Base-by-base conservation (phyloP, 257 asterid genomes). In the Petunia secreta region DNA sequence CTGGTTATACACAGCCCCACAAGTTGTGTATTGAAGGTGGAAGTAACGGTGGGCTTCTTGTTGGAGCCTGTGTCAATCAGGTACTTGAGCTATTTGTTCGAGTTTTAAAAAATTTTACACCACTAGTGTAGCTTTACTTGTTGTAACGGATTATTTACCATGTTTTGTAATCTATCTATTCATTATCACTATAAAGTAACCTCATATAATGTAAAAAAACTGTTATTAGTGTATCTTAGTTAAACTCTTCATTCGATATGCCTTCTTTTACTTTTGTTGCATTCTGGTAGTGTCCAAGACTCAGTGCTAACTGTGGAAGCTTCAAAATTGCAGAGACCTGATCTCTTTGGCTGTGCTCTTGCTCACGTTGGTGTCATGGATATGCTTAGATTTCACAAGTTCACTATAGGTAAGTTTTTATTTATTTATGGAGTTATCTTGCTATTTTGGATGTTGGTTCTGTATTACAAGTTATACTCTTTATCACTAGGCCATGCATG, bases 351-450 rank as follows among this genome's bases (percentile, higher is more conserved):
- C 6, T 96, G 99, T 83, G 99, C 98, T 77, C 94, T 94, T 74
- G 98, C 98, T 80, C 99, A 96, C 88, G 98, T 92, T 88, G 99
- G 98, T 79, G 99, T 96, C 25, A 96, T 92, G 98, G 98, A 96
- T 87, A 94, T 96, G 99, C 93, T 96, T 57, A 92, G 99, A 79
- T 96, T 96, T 84, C 99, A 96, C 91, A 94, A 91, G 86, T 96
- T 96, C 77, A 96, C 99, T 40, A 96, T 96, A 63, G 99, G 99
- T 95, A 74, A 85, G 92, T 68, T 0, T 10, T 44, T 34, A 77
- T 8, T 7, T 39, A 75, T 44, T 58, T 25, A 2, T 38, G 7
- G 11, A 8, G 8, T 63, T 38, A 36, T 75, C 40, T 57, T 57
- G 44, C 69, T 34, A 41, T 8, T 40, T 58, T 41, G 6, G 44